Evolutionary conservation across 371 early-diverging fungal genomes (phyloP).

Genomic region (Mucor saturninus): DNA sequence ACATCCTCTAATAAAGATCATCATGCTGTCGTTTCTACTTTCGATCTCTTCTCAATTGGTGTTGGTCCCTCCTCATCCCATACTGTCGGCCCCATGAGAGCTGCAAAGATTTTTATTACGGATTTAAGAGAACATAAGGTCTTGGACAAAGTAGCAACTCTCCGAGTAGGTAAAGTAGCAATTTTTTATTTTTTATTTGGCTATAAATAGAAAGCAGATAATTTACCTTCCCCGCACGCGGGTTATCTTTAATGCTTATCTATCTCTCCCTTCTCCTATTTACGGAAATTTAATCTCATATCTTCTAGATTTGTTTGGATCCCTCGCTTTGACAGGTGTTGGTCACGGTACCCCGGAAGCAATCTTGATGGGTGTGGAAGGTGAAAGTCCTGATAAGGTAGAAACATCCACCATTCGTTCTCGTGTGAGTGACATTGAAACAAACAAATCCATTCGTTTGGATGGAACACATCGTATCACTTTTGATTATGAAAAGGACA

Average conservation of each 20-base stretch:
- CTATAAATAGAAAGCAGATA: constrained; percentile 4
- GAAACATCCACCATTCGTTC: constrained; percentile 81
- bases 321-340: constrained; percentile 91
- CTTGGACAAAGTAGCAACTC: constrained; percentile 68
- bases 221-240: neutral
- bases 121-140: constrained; percentile 77
- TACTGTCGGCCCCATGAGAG: constrained; percentile 96
- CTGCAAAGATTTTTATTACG: constrained; percentile 90
- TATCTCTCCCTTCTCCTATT: neutral
- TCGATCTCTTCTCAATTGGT: constrained; percentile 95
- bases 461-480: constrained; percentile 78
- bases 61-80: constrained; percentile 93
- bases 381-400: constrained; percentile 90
- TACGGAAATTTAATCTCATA: constrained; percentile 6
- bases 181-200: neutral
- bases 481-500: constrained; percentile 83
- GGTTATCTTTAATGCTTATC: constrained; percentile 1
- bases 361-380: constrained; percentile 89
- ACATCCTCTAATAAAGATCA: constrained; percentile 34
- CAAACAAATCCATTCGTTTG: constrained; percentile 71
- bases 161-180: constrained; percentile 67
- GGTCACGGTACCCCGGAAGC: constrained; percentile 96
- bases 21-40: constrained; percentile 93
- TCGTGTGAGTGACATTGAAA: constrained; percentile 76
- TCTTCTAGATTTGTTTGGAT: constrained; percentile 84